phyloP scores from a whole-genome alignment of 345 rosid species.

The Salix purpurea region DNA sequence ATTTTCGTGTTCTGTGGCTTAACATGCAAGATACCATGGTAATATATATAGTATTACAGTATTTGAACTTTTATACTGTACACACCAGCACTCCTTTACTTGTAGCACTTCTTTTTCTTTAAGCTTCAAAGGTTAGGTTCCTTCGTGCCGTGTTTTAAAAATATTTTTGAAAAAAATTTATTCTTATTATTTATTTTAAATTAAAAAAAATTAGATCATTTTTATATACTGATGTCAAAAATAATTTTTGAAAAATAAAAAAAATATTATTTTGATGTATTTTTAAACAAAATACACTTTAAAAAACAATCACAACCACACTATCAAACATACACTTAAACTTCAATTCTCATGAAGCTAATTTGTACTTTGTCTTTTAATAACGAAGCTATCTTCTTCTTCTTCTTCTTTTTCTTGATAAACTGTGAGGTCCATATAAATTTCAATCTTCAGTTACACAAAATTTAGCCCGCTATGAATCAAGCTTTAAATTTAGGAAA shows the following conservation, averaged over 20 bases:
- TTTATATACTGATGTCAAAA: too few species aligned
- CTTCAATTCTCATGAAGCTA: neutral
- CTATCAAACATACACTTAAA: rapidly evolving
- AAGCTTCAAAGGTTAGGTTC: neutral
- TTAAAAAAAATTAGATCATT: too few species aligned
- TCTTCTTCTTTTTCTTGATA: neutral
- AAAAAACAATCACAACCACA: too few species aligned
- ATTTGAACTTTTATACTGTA: neutral
- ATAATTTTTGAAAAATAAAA: too few species aligned
- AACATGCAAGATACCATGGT: neutral
- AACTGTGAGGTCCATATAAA: neutral
- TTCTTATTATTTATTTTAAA: too few species aligned
- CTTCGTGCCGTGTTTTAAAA: too few species aligned
- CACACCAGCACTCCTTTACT: neutral
- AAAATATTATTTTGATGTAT: too few species aligned
- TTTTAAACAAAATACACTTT: too few species aligned
- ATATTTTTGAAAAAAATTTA: too few species aligned
- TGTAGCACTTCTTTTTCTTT: neutral
- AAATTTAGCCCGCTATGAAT: neutral
- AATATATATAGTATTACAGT: neutral
- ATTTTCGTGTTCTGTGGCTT: neutral
- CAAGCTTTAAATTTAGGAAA: neutral
- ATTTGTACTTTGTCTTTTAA: neutral
- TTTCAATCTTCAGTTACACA: neutral
- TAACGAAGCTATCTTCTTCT: neutral